phyloP scores from a whole-genome alignment of 2,329 filamentous ascomycete species.

The Eutypella sp. region DNA sequence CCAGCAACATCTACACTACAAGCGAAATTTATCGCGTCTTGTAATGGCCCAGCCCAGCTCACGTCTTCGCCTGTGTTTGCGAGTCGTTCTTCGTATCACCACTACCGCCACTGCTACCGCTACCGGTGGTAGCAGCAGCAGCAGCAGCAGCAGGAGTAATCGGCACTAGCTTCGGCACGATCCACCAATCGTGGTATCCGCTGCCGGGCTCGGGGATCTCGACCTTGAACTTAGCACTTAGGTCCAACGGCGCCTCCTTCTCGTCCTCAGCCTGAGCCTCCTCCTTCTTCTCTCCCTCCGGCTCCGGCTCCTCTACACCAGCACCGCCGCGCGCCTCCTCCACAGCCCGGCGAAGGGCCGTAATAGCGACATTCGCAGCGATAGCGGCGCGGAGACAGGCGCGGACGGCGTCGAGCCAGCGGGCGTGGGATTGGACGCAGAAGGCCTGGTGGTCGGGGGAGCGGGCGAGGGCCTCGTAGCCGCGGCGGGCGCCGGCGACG shows the following conservation, averaged over 20 bases:
- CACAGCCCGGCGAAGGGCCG: slow-evolving; percentile 53
- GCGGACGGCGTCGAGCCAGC: slow-evolving; percentile 57
- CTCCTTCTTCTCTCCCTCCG: slow-evolving; percentile 10
- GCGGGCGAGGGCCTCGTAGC: slow-evolving; percentile 52
- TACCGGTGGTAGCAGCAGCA: background rate
- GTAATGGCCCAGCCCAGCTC: too few relatives aligned
- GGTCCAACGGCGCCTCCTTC: background rate
- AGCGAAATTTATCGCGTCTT: too few relatives aligned
- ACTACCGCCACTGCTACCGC: background rate
- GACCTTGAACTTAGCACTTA: slow-evolving; percentile 43
- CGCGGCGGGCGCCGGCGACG: slow-evolving; percentile 45
- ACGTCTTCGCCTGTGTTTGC: too few relatives aligned
- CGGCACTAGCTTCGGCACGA: slow-evolving; percentile 48
- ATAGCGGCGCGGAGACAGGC: slow-evolving; percentile 66
- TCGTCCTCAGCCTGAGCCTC: background rate
- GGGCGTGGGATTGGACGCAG: slow-evolving; percentile 50
- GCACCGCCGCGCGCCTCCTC: slow-evolving; percentile 26
- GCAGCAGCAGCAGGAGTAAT: slow-evolving; percentile 4
- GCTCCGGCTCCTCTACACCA: too few relatives aligned
- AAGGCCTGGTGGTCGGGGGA: slow-evolving; percentile 49
- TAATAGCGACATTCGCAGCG: slow-evolving; percentile 60
- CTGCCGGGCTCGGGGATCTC: slow-evolving; percentile 49
- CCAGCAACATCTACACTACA: too few relatives aligned
- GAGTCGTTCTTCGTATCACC: too few relatives aligned
- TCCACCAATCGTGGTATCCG: slow-evolving; percentile 61